Percentiles rank a stretch among this genome's conserved stretches.
Evolutionary conservation across 2,329 filamentous ascomycete genomes (phyloP).

Genomic region (Xylaria digitata): DNA sequence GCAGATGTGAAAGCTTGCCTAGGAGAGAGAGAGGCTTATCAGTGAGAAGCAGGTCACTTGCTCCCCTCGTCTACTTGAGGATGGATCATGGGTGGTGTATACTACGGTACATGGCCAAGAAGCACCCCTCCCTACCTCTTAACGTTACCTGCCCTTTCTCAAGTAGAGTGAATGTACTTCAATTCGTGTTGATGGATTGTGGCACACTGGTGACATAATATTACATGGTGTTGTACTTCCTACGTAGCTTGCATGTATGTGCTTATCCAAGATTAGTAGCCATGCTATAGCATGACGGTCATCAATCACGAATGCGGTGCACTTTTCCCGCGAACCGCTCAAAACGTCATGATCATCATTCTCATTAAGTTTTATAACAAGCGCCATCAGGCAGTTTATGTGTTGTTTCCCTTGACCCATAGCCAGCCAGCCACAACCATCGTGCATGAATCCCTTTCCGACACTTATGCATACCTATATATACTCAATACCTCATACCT

Average conservation of each 20-base stretch:
- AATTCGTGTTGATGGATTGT: no score
- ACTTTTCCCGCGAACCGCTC: not conserved
- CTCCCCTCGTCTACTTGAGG: no score
- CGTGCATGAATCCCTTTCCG: not conserved
- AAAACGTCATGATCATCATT: not conserved
- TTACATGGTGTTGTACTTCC: no score
- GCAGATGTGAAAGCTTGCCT: not conserved
- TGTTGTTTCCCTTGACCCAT: not conserved
- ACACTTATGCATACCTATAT: not conserved
- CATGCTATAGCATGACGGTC: no score
- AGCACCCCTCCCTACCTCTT: no score
- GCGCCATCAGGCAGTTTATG: not conserved
- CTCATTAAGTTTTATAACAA: conserved; percentile 1
- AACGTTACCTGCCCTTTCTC: conserved; percentile 3
- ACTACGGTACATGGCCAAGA: no score
- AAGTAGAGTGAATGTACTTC: no score
- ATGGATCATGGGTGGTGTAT: not conserved
- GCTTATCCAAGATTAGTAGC: no score
- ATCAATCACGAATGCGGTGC: not conserved
- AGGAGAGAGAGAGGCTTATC: not conserved
- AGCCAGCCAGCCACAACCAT: not conserved
- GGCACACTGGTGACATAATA: no score
- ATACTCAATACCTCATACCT: not conserved
- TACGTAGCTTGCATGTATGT: no score
- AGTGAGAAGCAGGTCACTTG: conserved; percentile 26